phyloP scores from a whole-genome alignment of 2,329 filamentous ascomycete species.

The Teratosphaeria viscida region DNA sequence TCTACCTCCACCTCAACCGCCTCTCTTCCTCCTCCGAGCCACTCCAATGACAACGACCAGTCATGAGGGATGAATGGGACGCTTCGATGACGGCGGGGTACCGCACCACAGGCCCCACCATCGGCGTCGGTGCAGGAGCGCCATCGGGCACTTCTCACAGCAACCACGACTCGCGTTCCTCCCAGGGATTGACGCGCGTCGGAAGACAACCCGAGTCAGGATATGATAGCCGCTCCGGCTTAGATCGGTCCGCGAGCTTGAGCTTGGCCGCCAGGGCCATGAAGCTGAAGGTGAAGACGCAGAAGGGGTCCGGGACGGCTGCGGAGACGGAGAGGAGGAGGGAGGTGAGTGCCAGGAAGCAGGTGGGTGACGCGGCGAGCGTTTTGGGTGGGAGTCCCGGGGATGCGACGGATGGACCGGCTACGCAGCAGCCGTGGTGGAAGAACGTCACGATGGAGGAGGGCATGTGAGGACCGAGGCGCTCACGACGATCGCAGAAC shows the following conservation, averaged over 20 bases:
- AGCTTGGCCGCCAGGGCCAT: constrained; percentile 40
- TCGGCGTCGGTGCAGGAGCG: constrained; percentile 1
- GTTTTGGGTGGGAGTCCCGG: constrained; percentile 31
- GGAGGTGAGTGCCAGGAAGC: constrained; percentile 76
- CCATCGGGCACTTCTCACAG: neutral
- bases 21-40: constrained; percentile 93
- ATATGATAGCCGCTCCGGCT: neutral
- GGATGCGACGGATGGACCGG: constrained; percentile 5
- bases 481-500: neutral
- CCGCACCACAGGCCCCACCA: constrained; percentile 1
- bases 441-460: constrained; percentile 40
- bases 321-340: constrained; percentile 2
- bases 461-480: constrained; percentile 25
- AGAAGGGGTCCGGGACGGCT: constrained; percentile 34
- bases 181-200: constrained; percentile 41
- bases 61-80: constrained; percentile 64
- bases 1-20: constrained; percentile 94
- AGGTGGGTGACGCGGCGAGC: constrained; percentile 79
- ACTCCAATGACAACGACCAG: constrained; percentile 82
- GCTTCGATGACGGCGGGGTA: constrained; percentile 24
- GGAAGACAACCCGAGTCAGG: constrained; percentile 17
- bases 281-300: constrained; percentile 51
- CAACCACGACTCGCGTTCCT: constrained; percentile 27
- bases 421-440: constrained; percentile 31
- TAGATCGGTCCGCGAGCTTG: constrained; percentile 38